phyloP scores from a whole-genome alignment of 2,329 filamentous ascomycete species.

The Aspergillus quadricinctus region DNA sequence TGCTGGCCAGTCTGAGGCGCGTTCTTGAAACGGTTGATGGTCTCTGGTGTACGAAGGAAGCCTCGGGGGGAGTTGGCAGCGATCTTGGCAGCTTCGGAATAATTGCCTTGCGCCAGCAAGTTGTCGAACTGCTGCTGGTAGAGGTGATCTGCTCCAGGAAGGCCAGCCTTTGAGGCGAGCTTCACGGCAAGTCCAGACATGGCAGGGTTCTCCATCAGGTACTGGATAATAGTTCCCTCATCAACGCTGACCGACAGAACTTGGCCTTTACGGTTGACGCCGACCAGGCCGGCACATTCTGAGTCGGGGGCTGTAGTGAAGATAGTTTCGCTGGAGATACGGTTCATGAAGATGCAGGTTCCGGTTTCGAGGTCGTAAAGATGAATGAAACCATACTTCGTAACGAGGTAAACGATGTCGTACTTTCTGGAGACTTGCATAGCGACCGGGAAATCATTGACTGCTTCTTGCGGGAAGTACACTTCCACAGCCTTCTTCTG shows the following conservation, averaged over 20 bases:
- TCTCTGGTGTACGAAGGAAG: constrained; percentile 89
- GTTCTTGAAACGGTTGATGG: constrained; percentile 92
- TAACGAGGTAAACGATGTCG: constrained; percentile 93
- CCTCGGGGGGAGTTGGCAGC: constrained; percentile 94
- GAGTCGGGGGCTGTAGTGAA: constrained; percentile 87
- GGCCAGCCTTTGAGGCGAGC: constrained; percentile 86
- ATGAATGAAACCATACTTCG: constrained; percentile 98
- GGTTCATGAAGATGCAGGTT: constrained; percentile 98
- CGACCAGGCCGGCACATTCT: constrained; percentile 81
- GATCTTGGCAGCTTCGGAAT: constrained; percentile 85
- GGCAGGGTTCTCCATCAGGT: constrained; percentile 92
- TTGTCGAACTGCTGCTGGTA: constrained; percentile 92
- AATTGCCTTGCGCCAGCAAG: constrained; percentile 74
- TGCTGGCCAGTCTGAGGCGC: constrained; percentile 67
- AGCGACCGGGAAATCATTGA: constrained; percentile 95
- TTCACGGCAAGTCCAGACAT: constrained; percentile 93
- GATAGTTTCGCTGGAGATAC: constrained; percentile 98
- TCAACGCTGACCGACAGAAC: constrained; percentile 92
- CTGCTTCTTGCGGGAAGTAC: constrained; percentile 93
- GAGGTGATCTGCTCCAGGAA: constrained; percentile 89
- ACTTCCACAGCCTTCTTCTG: constrained; percentile 96
- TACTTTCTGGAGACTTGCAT: constrained; percentile 98
- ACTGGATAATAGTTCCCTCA: constrained; percentile 85
- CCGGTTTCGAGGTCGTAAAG: constrained; percentile 96
- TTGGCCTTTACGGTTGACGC: constrained; percentile 96